Percentiles rank a stretch among this genome's conserved stretches.
phyloP scores from a whole-genome alignment of 176 grass and related monocot species.

The Hordeum marinum region DNA sequence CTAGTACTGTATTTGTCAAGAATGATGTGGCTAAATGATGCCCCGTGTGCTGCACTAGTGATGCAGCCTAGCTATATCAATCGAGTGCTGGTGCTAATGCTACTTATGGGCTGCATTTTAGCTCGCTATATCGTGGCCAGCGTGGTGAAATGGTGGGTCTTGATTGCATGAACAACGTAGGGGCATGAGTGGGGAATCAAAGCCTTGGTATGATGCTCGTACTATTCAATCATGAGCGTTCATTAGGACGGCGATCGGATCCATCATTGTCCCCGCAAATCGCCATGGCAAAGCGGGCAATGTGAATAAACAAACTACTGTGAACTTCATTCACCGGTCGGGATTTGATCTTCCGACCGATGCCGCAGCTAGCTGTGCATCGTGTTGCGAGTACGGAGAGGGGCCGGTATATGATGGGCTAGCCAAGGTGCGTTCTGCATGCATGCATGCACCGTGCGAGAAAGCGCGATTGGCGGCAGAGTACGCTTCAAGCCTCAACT shows the following conservation, averaged over 20 bases:
- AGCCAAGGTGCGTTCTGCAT: background rate
- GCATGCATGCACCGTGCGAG: background rate
- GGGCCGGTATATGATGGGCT: background rate
- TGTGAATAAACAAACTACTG: background rate
- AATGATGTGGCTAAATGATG: constrained; percentile 15
- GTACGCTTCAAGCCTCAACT: background rate
- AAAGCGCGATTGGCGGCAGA: background rate
- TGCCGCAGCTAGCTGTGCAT: background rate
- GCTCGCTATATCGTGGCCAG: constrained; percentile 12
- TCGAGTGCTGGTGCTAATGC: background rate
- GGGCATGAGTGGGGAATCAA: constrained; percentile 19
- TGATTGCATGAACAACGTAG: constrained; percentile 6
- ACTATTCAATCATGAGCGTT: constrained; percentile 28
- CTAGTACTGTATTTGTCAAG: background rate
- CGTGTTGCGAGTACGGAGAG: background rate
- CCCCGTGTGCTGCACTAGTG: background rate
- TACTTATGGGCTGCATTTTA: background rate
- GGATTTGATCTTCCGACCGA: background rate
- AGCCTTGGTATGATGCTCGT: constrained; percentile 9
- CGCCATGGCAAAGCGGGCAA: background rate
- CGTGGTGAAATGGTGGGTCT: background rate
- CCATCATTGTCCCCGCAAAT: background rate
- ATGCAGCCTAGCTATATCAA: constrained; percentile 9
- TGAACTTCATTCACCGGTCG: background rate
- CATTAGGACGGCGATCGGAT: constrained; percentile 24